Base-by-base conservation (phyloP, 2,329 filamentous ascomycete species). In the Colletotrichum godetiae region DNA sequence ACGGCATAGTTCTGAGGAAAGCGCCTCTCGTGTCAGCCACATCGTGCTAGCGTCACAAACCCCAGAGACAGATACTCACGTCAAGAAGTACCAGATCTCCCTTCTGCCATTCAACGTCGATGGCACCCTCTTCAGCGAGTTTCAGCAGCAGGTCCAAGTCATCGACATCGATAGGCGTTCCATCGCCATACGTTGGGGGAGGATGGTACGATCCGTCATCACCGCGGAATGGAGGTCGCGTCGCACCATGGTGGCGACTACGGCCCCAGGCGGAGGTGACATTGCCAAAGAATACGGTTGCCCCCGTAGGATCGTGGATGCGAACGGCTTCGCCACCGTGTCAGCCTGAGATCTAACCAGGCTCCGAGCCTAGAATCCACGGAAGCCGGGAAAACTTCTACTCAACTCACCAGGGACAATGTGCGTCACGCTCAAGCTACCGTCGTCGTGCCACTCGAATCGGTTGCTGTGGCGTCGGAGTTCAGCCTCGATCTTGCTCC, bases 181-280 rank as follows among this genome's bases (percentile, higher is more conserved):
- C 79, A 46, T 82, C 78, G 2, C 79, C 79, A 46, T 78, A 81
- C 24, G 76, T 73, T 0, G 79, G 80, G 19, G 80, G 81, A 4
- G 81, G 80, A 55, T 82, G 80, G 33, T 82, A 82, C 2, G 78
- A 80, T n/a, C 72, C 77, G 53, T 82, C 79, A 53, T 82, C 79
- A 4, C 79, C 80, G 19, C 74, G 76, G 66, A 80, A 81, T 0
- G 80, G 80, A 11, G 77, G 76, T 24, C 76, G 72, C 1, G 80
- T 82, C 35, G 80, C 81, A 15, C 80, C 80, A 61, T 81, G 81
- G 35, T 80, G 77, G 19, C 67, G 76, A 59, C 79, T 82, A 13
- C 80, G 77, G 5, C 80, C 81, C 80, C 80, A 82, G 2, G 80
- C 80, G 19, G 78, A 80, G 8, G 81, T 82, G n/a, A 82, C 71